Base-by-base conservation (phyloP, 192 early-diverging fungal genomes). In the Jimgerdemannia flammicorona region DNA sequence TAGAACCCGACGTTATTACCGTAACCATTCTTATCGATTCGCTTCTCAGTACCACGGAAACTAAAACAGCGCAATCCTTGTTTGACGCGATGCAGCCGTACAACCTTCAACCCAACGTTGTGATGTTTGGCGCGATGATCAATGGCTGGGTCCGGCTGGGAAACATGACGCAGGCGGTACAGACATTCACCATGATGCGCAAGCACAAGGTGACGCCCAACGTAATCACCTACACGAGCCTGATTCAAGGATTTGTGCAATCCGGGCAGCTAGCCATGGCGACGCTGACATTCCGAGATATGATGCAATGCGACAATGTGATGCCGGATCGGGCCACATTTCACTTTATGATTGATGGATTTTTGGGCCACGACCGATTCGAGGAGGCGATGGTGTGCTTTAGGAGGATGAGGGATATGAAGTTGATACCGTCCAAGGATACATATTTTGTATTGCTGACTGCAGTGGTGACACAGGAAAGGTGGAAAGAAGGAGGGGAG, bases 91-190 rank as follows among this genome's bases (percentile, higher is more conserved):
- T 81, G 3, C 43, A 70, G 3, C 19, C 43, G 0, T 44, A 67
- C 3, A 71, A 71, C 14, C 70, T 81, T 67, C 54, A 67, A 43
- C 80, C 80, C 6, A 81, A 81, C 59, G 59, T 78, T 1, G 77
- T 75, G 43, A 81, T 77, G 3, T 81, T 69, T 68, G 78, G 78
- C 70, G 80, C 74, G 3, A 66, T 81, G 8, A 73, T 81, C 19
- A 74, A 81, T 69, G 71, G 72, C 3, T 81, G 77, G 74, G 54
- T 81, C 8, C 74, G 74, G 3, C 59, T 40, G 1, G 43, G 75
- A n/a, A 65, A 76, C 17, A 65, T 81, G 77, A 43, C 19, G 1
- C 64, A 78, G 43, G 80, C 80, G 9, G 73, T 78, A 20, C 43
- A 44, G 1, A 71, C 77, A 3, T 66, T 78, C 14, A 19, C 43